Evolutionary conservation across 2,329 filamentous ascomycete genomes (phyloP), one percentile per base, ranked within the genome.

Genomic region (Paecilomyces niveus): DNA sequence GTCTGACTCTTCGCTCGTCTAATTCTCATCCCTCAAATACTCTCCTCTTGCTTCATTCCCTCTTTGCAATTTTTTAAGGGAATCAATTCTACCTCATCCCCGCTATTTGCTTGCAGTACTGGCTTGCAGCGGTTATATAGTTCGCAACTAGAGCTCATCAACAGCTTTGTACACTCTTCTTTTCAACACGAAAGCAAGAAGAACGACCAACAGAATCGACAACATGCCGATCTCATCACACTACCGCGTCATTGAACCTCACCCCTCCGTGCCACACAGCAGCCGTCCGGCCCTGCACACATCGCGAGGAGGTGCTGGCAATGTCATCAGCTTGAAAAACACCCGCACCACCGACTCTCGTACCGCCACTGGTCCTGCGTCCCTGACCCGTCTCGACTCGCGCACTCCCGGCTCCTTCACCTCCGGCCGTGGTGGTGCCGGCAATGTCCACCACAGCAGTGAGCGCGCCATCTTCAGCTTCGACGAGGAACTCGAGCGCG

Each of bases 401-500:
- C 78, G 76, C 56, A 56, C 70, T 59, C 67, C 78, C 65, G 56
- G 67, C 29, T 70, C 70, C 55, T 78, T 74, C 71, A 74, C 66
- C 31, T 74, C 77, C 35, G 82, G 82, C 59, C 80, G 82, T 54
- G 83, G 83, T 57, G 82, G 82, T 52, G 80, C 80, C 15, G 82
- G 82, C 62, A 85, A 84, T 21, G 50, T 52, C 50, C 50, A 52
- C 50, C 21, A 29, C 50, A 13, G 10, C 50, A 74, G 72, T 61
- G 81, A 86, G 65, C 78, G 83, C 49, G 78, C 82, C 67, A 85
- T 87, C 70, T 87, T 87, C 78, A 82, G 80, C 72, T 87, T 87
- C 73, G 85, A 87, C 70, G 85, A 87, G 74, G 85, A 87, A 67
- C 78, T 87, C 55, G 79, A 83, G 64, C 80, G 80, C 59, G 81